Evolutionary conservation across 768 basidiomycete species (phyloP), one percentile per base, ranked within the genome.

Genomic region (Hypsizygus marmoreus): DNA sequence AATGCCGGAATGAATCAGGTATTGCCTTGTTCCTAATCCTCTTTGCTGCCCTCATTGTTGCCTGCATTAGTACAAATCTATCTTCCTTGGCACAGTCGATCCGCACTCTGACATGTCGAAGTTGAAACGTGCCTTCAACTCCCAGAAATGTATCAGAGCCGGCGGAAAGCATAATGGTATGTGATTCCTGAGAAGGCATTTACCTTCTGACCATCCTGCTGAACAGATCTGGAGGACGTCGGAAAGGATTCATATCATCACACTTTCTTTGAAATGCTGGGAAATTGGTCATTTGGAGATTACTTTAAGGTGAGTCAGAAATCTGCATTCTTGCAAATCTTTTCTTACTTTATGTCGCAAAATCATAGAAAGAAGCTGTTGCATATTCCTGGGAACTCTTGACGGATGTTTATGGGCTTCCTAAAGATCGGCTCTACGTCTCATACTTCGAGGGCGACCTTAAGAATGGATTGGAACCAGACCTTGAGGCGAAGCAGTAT

Each of bases 271-370:
- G 97, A 99, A 71, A 99, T 99, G 97, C 71, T 99, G 52, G 97
- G 97, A 29, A 99, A 99, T 67, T 99, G 97, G 97, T 97, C 95
- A 4, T 99, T 98, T 56, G 97, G 97, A 0, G 95, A 99, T 67
- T 99, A 99, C 74, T 99, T 99, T 84, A 99, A 99, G 82, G 95
- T 82, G 40, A 34, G 65, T 57, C 32, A 20, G 30, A 33, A 16
- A n/a, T n/a, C 19, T 11, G 34, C 34, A 26, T 25, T 30, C 43
- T 43, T 50, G 52, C 28, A 35, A 40, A 30, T 38, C 38, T 49
- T 30, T 45, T 34, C 28, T 33, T 12, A 26, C 48, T 53, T 47
- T 40, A 38, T 42, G 12, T 32, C 34, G 13, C 9, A 16, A 8
- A 29, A 25, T 29, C 20, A 4, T 63, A 95, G 95, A 86, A 87